These are phyloP conservation scores for Mycena latifolia DNA, from an alignment of 768 basidiomycete species.

Conservation along the genomic window DNA sequence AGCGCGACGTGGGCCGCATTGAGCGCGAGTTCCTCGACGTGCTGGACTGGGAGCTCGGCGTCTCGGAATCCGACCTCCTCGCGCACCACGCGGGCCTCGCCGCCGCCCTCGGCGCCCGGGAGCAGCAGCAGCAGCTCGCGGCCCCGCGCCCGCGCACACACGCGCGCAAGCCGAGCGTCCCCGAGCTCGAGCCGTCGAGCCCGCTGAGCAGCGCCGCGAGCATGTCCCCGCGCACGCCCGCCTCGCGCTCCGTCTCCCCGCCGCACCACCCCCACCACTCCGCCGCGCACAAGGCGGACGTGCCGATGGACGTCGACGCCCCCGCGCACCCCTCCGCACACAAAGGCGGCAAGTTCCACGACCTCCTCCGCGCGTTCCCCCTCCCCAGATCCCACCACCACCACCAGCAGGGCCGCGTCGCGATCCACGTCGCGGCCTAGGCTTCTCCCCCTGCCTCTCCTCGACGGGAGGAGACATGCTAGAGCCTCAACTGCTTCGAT, in stretches of 20 bases:
- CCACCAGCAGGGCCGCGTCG: no score
- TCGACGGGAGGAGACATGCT: no score
- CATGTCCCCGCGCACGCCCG: background rate
- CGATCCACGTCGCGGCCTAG: no score
- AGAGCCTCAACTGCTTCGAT: no score
- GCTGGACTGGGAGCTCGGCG: conserved; percentile 29
- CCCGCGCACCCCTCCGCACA: background rate
- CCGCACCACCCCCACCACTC: no score
- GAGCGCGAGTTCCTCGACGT: conserved; percentile 31
- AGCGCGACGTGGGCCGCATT: conserved; percentile 19
- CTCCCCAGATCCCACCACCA: background rate
- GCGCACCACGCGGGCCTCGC: conserved; percentile 21
- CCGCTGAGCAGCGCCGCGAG: background rate
- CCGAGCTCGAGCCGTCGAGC: background rate
- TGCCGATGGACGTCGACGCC: background rate
- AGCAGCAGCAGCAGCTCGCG: no score
- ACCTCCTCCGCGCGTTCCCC: background rate
- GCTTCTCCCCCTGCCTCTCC: no score
- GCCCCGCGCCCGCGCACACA: background rate
- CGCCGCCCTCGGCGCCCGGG: background rate
- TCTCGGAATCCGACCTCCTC: conserved; percentile 5
- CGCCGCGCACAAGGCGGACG: background rate
- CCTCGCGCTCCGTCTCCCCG: no score
- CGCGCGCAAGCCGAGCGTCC: background rate
- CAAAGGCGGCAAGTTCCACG: background rate